A percentile compares a stretch with the other conserved stretches of the same genome.
These are phyloP conservation scores for Trifolium fragiferum DNA, from an alignment of 306 rosid species.

Conservation along the genomic window DNA sequence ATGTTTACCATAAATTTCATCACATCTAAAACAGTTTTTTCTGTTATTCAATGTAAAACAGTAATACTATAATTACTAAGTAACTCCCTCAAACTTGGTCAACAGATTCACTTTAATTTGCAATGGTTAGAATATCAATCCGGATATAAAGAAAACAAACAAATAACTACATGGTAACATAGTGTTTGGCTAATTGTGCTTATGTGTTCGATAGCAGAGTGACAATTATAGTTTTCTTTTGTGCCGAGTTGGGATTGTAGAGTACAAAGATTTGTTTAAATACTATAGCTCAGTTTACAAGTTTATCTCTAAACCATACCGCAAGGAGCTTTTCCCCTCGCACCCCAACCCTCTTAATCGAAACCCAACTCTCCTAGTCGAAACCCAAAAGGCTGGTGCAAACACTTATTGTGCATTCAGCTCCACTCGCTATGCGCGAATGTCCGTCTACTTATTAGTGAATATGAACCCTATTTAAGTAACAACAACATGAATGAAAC, in stretches of 20 bases:
- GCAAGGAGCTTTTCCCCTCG: too few relatives aligned
- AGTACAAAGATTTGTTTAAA: too few relatives aligned
- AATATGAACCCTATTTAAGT: neutral
- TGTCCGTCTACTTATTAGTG: neutral
- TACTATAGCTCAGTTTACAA: too few relatives aligned
- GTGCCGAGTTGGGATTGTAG: too few relatives aligned
- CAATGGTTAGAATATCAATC: neutral
- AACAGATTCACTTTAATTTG: constrained; percentile 2
- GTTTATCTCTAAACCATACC: too few relatives aligned
- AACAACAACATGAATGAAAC: neutral
- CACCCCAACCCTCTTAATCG: neutral
- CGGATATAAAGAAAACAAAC: neutral
- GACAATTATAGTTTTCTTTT: too few relatives aligned
- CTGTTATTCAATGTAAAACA: constrained; percentile 11
- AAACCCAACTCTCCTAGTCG: too few relatives aligned
- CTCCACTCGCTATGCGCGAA: neutral
- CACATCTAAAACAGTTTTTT: constrained; percentile 16
- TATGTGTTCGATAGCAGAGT: neutral
- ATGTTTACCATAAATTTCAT: constrained; percentile 11
- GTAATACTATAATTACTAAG: neutral
- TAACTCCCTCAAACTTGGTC: constrained; percentile 1
- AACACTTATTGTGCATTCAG: neutral
- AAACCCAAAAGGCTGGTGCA: neutral
- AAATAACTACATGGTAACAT: neutral
- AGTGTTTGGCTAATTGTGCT: neutral